Evolutionary conservation across 2,329 filamentous ascomycete genomes (phyloP).

Genomic region (Podosphaera fusca): DNA sequence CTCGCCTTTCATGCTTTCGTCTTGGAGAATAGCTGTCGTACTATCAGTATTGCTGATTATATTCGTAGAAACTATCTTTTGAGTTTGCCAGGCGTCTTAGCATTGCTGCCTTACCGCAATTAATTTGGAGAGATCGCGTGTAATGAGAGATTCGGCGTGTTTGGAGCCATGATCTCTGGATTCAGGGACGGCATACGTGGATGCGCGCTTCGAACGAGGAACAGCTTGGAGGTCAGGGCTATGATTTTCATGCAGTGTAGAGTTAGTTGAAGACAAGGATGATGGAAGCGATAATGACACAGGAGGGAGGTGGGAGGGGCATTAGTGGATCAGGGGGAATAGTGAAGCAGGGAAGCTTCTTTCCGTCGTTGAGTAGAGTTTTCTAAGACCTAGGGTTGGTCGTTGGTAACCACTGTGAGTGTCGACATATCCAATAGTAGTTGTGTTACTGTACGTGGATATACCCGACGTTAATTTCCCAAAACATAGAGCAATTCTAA

Average conservation of each 20-base stretch:
- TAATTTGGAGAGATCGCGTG: neutral
- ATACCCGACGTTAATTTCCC: no score
- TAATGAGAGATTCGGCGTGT: neutral
- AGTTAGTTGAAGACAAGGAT: no score
- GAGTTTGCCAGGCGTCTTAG: neutral
- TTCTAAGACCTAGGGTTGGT: no score
- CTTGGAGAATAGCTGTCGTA: neutral
- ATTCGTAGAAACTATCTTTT: neutral
- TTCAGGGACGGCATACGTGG: neutral
- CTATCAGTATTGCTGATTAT: neutral
- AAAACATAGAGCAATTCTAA: no score
- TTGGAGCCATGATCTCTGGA: neutral
- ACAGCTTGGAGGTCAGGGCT: neutral
- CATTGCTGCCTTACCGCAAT: neutral
- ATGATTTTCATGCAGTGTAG: neutral
- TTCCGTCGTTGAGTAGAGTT: no score
- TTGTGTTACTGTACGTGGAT: no score
- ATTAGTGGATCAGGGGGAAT: no score
- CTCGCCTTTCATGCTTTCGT: neutral
- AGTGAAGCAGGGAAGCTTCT: no score
- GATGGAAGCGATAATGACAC: no score
- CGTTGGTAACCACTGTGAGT: no score
- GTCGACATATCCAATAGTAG: no score
- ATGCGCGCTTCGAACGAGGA: neutral
- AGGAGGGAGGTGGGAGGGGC: no score